A percentile compares a stretch with the other conserved stretches of the same genome.
Evolutionary conservation across 345 rosid genomes (phyloP).

Genomic region (Pistacia integerrima): DNA sequence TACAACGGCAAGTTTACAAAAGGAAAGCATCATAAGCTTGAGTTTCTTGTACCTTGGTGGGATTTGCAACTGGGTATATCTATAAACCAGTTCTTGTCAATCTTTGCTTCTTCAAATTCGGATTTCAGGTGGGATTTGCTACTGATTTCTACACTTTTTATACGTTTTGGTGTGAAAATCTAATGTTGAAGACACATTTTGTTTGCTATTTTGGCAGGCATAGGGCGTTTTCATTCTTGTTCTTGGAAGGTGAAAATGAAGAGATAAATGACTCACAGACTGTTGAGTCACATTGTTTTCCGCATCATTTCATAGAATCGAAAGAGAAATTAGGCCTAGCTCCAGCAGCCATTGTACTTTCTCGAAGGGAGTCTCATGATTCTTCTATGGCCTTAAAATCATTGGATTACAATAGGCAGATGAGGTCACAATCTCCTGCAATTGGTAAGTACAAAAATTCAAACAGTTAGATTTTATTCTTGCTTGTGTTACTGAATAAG

Average conservation of each 20-base stretch:
- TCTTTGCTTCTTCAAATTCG: slow-evolving; percentile 79
- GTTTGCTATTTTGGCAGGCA: slow-evolving; percentile 48
- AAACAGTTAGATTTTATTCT: neutral
- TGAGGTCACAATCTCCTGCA: slow-evolving; percentile 46
- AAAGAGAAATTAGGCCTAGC: slow-evolving; percentile 74
- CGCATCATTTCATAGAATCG: slow-evolving; percentile 73
- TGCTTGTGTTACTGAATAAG: neutral
- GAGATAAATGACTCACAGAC: slow-evolving; percentile 74
- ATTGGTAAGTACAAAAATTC: slow-evolving; percentile 49
- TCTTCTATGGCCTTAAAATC: slow-evolving; percentile 57
- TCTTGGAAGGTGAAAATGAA: slow-evolving; percentile 75
- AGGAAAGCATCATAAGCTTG: slow-evolving; percentile 78
- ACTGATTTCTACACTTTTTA: slow-evolving; percentile 6
- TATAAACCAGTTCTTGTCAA: slow-evolving; percentile 84
- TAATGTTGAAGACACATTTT: neutral
- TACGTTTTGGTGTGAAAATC: slow-evolving; percentile 3
- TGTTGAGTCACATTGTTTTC: slow-evolving; percentile 79
- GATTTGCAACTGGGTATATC: slow-evolving; percentile 88
- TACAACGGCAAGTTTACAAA: slow-evolving; percentile 91
- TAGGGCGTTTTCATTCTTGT: slow-evolving; percentile 84
- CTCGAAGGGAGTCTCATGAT: slow-evolving; percentile 56
- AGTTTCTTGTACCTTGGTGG: slow-evolving; percentile 98
- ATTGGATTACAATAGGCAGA: slow-evolving; percentile 63
- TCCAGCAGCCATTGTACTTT: slow-evolving; percentile 75
- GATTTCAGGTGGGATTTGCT: slow-evolving; percentile 63